A percentile compares a stretch with the other conserved stretches of the same genome.
These are phyloP conservation scores for Tagetes erecta DNA, from an alignment of 129 eudicot species.

Conservation along the genomic window DNA sequence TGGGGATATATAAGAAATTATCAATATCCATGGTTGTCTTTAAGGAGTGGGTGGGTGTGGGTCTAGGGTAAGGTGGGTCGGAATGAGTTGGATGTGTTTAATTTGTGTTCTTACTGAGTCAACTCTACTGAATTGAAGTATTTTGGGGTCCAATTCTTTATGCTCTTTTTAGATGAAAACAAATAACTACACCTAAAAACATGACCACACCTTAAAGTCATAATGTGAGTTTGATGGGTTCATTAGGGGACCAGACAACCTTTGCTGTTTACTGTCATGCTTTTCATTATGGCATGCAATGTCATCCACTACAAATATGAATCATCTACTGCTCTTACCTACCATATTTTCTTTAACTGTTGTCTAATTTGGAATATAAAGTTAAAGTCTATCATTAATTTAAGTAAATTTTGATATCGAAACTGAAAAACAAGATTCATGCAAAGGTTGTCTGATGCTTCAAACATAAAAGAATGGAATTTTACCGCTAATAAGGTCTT, in stretches of 20 bases:
- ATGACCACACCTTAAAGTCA: slow-evolving; percentile 21
- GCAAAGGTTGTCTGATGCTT: not conserved
- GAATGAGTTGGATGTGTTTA: not conserved
- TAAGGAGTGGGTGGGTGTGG: too few species aligned
- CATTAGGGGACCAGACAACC: slow-evolving; percentile 38
- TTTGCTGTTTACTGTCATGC: slow-evolving; percentile 22
- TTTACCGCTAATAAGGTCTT: not conserved
- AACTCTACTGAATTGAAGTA: slow-evolving; percentile 4
- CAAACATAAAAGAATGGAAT: not conserved
- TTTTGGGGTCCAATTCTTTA: slow-evolving; percentile 32
- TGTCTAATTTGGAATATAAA: not conserved
- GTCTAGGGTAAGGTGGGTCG: too few species aligned
- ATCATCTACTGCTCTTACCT: slow-evolving; percentile 16
- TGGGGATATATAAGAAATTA: too few species aligned
- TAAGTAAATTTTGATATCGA: not conserved
- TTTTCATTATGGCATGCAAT: slow-evolving; percentile 22
- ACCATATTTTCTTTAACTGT: slow-evolving; percentile 6
- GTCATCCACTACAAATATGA: not conserved
- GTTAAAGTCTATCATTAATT: not conserved
- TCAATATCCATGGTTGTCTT: too few species aligned
- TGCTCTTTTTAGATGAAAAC: slow-evolving; percentile 22
- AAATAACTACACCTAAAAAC: slow-evolving; percentile 23
- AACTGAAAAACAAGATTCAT: not conserved
- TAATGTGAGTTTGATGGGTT: slow-evolving; percentile 29
- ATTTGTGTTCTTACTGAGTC: slow-evolving; percentile 4